A percentile compares a stretch with the other conserved stretches of the same genome.
These are phyloP conservation scores for Zychaea mexicana DNA, from an alignment of 371 early-diverging fungal species.

Conservation along the genomic window DNA sequence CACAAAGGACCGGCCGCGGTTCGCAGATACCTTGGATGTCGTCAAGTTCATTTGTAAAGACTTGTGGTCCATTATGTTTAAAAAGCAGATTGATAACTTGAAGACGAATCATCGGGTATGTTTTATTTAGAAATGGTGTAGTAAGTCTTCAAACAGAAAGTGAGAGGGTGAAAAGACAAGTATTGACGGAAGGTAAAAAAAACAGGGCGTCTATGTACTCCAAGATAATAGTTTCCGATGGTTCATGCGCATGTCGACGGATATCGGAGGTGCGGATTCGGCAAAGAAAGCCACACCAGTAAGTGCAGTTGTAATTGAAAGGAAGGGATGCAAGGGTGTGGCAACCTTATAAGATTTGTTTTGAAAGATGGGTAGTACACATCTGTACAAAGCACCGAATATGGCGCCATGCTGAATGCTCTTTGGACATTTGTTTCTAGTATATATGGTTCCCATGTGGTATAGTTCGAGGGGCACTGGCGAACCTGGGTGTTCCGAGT, in stretches of 20 bases:
- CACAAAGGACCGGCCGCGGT: constrained; percentile 80
- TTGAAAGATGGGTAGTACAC: no score
- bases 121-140: background rate
- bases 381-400: no score
- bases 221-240: constrained; percentile 96
- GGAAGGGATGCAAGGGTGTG: no score
- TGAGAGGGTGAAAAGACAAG: background rate
- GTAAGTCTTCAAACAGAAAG: no score
- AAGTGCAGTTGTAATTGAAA: constrained; percentile 28
- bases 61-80: constrained; percentile 91
- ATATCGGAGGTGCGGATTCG: constrained; percentile 75
- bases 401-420: no score
- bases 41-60: constrained; percentile 99
- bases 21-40: constrained; percentile 89
- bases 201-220: constrained; percentile 96
- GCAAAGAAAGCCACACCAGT: constrained; percentile 80
- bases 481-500: constrained; percentile 85
- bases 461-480: constrained; percentile 89
- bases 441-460: constrained; percentile 96
- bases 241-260: constrained; percentile 88
- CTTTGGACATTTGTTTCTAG: no score
- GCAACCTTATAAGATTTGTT: no score
- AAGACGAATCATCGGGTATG: constrained; percentile 96
- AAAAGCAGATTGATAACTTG: constrained; percentile 95
- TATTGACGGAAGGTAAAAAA: background rate